Evolutionary conservation across 164 flowering plant genomes (phyloP).

Genomic region (Magnolia sinica): DNA sequence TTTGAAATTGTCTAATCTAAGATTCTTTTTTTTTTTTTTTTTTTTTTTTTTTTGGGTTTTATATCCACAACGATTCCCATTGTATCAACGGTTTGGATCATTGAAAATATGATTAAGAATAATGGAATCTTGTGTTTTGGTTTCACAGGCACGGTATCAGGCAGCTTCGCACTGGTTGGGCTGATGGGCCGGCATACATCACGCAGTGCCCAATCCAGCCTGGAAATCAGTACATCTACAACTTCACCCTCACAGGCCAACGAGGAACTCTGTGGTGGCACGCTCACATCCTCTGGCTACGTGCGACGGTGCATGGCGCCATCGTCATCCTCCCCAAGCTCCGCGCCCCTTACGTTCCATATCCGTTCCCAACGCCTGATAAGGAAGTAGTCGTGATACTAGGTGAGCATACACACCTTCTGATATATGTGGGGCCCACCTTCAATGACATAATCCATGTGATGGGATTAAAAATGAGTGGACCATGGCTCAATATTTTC

Average conservation of each 20-base stretch:
- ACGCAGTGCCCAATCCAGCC: conserved; percentile 84
- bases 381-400: conserved; percentile 57
- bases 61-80: too few species aligned
- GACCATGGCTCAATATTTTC: too few species aligned
- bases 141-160: conserved; percentile 67
- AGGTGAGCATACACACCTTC: conserved; percentile 26
- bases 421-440: not conserved
- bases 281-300: conserved; percentile 76
- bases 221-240: conserved; percentile 59
- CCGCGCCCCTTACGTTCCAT: conserved; percentile 30
- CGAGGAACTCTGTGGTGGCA: conserved; percentile 82
- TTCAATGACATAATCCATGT: too few species aligned
- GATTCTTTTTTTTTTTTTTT: not conserved
- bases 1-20: too few species aligned
- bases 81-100: not conserved
- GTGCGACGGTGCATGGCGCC: conserved; percentile 74
- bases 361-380: conserved; percentile 66
- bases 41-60: not conserved
- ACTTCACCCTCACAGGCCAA: conserved; percentile 77
- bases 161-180: conserved; percentile 81
- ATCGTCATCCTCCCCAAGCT: conserved; percentile 72
- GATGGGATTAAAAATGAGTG: too few species aligned
- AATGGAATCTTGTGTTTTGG: not conserved
- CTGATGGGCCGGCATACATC: conserved; percentile 82
- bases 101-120: too few species aligned